A percentile compares a stretch with the other conserved stretches of the same genome.
Evolutionary conservation across 1,139 yeast species (phyloP).

Genomic region (Komagataea norvegica): DNA sequence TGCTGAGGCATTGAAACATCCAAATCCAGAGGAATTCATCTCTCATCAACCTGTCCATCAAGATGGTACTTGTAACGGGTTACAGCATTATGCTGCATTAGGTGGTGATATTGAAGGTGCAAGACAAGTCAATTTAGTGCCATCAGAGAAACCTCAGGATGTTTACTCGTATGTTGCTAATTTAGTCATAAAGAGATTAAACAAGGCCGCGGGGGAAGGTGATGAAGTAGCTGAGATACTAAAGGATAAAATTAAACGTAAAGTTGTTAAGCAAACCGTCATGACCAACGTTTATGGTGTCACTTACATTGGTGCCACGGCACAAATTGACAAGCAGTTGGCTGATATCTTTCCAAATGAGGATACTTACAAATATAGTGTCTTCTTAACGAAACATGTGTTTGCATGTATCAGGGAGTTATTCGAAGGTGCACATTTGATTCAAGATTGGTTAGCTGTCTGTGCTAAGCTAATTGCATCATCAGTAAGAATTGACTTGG

Average conservation of each 20-base stretch:
- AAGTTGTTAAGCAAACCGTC: conserved; percentile 92
- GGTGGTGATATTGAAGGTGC: conserved; percentile 98
- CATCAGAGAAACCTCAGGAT: conserved; percentile 84
- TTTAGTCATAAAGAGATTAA: conserved; percentile 56
- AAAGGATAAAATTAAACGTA: conserved; percentile 67
- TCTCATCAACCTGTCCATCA: conserved; percentile 92
- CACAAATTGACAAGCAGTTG: conserved; percentile 73
- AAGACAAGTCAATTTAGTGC: conserved; percentile 79
- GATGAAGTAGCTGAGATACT: conserved; percentile 34
- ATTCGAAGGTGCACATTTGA: conserved; percentile 87
- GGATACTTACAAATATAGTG: conserved; percentile 39
- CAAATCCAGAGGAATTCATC: conserved; percentile 68
- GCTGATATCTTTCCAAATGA: conserved; percentile 39
- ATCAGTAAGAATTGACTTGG: conserved; percentile 64
- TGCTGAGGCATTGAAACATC: conserved; percentile 60
- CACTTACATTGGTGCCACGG: conserved; percentile 88
- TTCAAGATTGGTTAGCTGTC: conserved; percentile 94
- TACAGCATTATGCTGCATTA: conserved; percentile 95
- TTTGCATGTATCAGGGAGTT: conserved; percentile 81
- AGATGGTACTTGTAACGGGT: conserved; percentile 97
- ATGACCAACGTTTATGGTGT: conserved; percentile 99
- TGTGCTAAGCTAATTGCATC: conserved; percentile 79
- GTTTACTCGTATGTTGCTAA: conserved; percentile 82
- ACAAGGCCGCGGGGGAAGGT: conserved; percentile 55
- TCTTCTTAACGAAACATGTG: conserved; percentile 72